Evolutionary conservation across 768 basidiomycete species (phyloP).

Genomic region (Lentinula sp.): DNA sequence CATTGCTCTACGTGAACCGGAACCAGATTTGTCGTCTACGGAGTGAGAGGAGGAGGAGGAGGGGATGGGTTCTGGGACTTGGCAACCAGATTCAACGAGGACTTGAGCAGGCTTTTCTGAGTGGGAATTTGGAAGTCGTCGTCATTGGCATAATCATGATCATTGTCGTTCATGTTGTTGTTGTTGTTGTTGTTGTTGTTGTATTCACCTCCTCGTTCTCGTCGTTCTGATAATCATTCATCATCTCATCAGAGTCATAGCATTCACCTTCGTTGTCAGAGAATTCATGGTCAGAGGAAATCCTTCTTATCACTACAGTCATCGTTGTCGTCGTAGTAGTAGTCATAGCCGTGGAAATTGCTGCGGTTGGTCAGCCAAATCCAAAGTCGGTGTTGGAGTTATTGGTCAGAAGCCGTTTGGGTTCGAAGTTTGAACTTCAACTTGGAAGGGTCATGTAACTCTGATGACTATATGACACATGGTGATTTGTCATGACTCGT

Average conservation of each 20-base stretch:
- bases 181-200: constrained; percentile 12
- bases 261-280: constrained; percentile 61
- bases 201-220: constrained; percentile 57
- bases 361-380: too few species aligned
- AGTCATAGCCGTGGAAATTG: neutral
- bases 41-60: constrained; percentile 2
- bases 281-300: constrained; percentile 57
- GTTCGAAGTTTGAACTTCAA: too few species aligned
- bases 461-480: too few species aligned
- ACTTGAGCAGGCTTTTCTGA: constrained; percentile 54
- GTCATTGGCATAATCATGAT: too few species aligned
- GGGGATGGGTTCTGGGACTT: constrained; percentile 31
- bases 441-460: too few species aligned
- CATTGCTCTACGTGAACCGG: constrained; percentile 24
- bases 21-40: constrained; percentile 14
- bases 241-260: constrained; percentile 65
- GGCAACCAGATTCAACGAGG: constrained; percentile 63
- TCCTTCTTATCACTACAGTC: neutral
- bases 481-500: too few species aligned
- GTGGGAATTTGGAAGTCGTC: constrained; percentile 57
- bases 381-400: too few species aligned
- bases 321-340: neutral
- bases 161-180: too few species aligned
- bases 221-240: constrained; percentile 59
- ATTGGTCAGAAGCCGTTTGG: too few species aligned